Percentiles rank a stretch among this genome's conserved stretches.
Evolutionary conservation across 805 yeast species (phyloP).

Genomic region (Pichia phayaonensis): DNA sequence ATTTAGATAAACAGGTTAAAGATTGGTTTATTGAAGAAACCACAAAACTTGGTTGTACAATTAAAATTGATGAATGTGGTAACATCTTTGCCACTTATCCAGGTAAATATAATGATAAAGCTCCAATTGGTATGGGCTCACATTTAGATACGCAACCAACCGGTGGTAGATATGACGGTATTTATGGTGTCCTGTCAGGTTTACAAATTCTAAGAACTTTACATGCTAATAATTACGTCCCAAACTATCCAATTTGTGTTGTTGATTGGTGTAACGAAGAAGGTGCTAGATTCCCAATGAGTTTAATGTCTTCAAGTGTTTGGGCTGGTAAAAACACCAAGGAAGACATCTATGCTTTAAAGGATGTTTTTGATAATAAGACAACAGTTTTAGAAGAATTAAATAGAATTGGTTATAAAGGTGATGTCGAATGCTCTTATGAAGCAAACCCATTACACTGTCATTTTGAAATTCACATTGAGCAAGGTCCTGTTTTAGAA

Average conservation of each 20-base stretch:
- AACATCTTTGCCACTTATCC: slow-evolving; percentile 61
- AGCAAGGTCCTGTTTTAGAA: slow-evolving; percentile 70
- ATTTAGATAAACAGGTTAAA: slow-evolving; percentile 54
- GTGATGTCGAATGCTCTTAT: slow-evolving; percentile 41
- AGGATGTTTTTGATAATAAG: slow-evolving; percentile 45
- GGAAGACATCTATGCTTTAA: slow-evolving; percentile 42
- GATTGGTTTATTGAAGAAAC: slow-evolving; percentile 59
- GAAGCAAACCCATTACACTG: slow-evolving; percentile 50
- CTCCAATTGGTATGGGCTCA: slow-evolving; percentile 64
- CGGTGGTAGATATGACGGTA: slow-evolving; percentile 73
- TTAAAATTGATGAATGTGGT: slow-evolving; percentile 58
- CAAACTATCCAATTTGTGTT: slow-evolving; percentile 60
- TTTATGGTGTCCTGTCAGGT: slow-evolving; percentile 60
- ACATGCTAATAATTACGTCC: slow-evolving; percentile 47
- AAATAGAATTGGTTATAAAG: slow-evolving; percentile 55
- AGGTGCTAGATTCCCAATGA: slow-evolving; percentile 69
- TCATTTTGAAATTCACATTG: slow-evolving; percentile 70
- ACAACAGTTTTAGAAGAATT: slow-evolving; percentile 49
- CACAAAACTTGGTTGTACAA: slow-evolving; percentile 44
- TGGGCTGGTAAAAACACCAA: slow-evolving; percentile 49
- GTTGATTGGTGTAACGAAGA: slow-evolving; percentile 73
- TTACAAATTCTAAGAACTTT: slow-evolving; percentile 60
- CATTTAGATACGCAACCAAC: slow-evolving; percentile 75
- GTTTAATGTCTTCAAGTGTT: slow-evolving; percentile 59
- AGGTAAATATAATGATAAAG: slow-evolving; percentile 36